Conservation (phyloP, 495 filamentous ascomycete species). For the Neurospora sp. region DNA sequence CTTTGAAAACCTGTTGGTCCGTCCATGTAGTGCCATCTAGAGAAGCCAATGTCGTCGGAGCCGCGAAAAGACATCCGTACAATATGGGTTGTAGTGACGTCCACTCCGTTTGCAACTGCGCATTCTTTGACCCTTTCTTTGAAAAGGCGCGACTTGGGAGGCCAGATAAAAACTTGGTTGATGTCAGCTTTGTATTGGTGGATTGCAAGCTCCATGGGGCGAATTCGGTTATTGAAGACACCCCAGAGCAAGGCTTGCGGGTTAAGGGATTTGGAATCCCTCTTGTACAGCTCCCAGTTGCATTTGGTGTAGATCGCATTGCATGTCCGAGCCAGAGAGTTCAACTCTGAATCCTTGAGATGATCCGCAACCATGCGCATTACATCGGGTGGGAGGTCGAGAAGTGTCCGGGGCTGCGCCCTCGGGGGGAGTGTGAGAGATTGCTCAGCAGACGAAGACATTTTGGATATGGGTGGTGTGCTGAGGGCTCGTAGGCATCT, state of each 20-base stretch:
- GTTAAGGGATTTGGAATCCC: background rate
- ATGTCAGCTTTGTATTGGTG: background rate
- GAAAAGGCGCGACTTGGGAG: background rate
- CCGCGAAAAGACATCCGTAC: background rate
- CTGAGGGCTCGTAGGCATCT: background rate
- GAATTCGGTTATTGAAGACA: background rate
- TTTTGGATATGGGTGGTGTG: background rate
- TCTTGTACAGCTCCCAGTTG: background rate
- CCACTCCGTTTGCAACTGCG: background rate
- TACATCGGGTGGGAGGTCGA: background rate
- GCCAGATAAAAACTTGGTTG: background rate
- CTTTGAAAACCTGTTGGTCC: background rate
- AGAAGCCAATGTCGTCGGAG: background rate
- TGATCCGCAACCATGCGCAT: background rate
- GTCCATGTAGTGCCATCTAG: background rate
- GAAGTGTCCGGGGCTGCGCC: background rate
- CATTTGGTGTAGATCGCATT: background rate
- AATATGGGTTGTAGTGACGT: background rate
- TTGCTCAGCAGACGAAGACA: background rate
- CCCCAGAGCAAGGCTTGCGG: background rate
- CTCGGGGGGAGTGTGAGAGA: background rate
- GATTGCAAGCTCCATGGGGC: background rate
- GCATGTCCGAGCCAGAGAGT: background rate
- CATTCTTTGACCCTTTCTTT: background rate
- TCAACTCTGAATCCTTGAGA: background rate